Base-by-base conservation (phyloP, 441 rosid genomes). In the Biscutella auriculata region DNA sequence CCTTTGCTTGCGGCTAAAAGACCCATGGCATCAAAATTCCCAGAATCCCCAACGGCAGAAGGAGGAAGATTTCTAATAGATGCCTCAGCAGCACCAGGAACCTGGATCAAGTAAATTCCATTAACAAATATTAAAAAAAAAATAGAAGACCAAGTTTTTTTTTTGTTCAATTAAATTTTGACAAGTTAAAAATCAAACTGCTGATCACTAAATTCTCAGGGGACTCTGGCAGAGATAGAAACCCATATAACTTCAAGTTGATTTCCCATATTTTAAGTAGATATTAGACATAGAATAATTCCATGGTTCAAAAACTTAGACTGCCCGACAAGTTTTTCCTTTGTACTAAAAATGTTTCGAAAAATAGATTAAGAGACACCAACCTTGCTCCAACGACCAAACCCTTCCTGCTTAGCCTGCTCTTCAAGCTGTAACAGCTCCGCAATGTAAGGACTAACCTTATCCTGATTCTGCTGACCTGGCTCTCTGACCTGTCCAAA, bases 351-450 rank as follows among this genome's bases (percentile, higher is more conserved):
- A 43, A 51, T 29, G 17, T 11, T 16, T 6, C n/a, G 16, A 62
- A 35, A 48, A 39, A 47, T 5, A 60, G 12, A 53, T 23, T 10
- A 32, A n/a, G 63, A 64, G 66, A 53, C 19, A 61, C 67, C 41
- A 63, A 89, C 97, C 96, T 85, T 81, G 77, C 80, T 94, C 96
- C 96, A 89, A 27, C 74, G 79, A 55, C 97, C 97, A 63, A 79
- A 69, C 21, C 95, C 94, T 66, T 85, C 80, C 55, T 75, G 79
- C 73, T 82, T 85, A 39, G 96, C 95, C 71, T 81, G 87, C 55
- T 85, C 95, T 73, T 89, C 88, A 42, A 72, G 77, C 11, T 69
- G 74, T 46, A 74, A 59, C 71, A 87, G 69, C 53, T 89, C 96
- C 17, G 81, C 50, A 69, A 87, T 77, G 72, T 65, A 81, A 62